A percentile compares a stretch with the other conserved stretches of the same genome.
phyloP scores from a whole-genome alignment of 192 early-diverging fungal species.

The Coemansia sp. region DNA sequence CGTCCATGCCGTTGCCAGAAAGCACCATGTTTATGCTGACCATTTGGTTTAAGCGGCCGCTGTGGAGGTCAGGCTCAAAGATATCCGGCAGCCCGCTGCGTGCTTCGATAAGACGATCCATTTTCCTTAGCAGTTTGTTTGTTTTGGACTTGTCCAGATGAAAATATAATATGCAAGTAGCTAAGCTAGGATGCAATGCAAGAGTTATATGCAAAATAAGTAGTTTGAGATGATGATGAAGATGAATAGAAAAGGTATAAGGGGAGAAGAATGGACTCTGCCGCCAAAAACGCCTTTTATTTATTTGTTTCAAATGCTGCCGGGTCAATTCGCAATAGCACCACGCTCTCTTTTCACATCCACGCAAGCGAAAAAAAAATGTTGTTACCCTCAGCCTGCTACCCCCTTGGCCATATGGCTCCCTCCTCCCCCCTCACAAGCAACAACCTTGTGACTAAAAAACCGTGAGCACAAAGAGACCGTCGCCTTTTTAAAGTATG shows the following conservation, averaged over 20 bases:
- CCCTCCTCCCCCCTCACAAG: background rate
- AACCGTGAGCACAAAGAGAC: slow-evolving; percentile 1
- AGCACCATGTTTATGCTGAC: slow-evolving; percentile 30
- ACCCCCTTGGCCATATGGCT: background rate
- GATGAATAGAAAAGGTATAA: slow-evolving; percentile 2
- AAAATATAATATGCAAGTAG: background rate
- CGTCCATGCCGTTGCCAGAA: slow-evolving; percentile 16
- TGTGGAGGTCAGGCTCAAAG: slow-evolving; percentile 36
- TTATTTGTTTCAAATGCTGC: background rate
- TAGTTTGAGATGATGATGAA: background rate
- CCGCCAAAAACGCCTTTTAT: background rate
- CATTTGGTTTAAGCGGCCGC: slow-evolving; percentile 13
- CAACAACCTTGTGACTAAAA: slow-evolving; percentile 8
- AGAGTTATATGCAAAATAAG: slow-evolving; percentile 7
- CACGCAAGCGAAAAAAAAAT: background rate
- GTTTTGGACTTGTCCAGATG: background rate
- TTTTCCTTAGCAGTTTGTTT: slow-evolving; percentile 9
- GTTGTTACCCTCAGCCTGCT: background rate
- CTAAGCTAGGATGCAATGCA: background rate
- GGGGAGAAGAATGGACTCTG: background rate
- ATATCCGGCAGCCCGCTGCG: slow-evolving; percentile 35
- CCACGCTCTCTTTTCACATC: background rate
- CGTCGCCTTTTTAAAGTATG: background rate
- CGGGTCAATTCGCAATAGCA: background rate
- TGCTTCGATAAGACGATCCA: slow-evolving; percentile 18